Percentiles rank a stretch among this genome's conserved stretches.
These are phyloP conservation scores for Tephrocybe sp. DNA, from an alignment of 768 basidiomycete species.

Conservation along the genomic window DNA sequence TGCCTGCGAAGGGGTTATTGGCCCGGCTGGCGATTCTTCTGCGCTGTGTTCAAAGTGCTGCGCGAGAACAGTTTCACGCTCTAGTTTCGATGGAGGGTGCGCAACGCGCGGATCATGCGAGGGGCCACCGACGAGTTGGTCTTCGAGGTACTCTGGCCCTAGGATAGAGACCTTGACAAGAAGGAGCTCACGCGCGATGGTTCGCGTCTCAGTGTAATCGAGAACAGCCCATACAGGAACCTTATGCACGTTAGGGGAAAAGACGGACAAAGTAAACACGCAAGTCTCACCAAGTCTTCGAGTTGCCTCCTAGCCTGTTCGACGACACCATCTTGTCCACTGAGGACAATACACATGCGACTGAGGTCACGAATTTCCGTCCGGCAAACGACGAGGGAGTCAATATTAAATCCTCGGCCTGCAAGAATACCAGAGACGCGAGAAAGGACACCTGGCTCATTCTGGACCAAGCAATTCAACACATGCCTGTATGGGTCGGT, in stretches of 20 bases:
- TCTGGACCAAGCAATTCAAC: slow-evolving; percentile 97
- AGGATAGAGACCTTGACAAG: slow-evolving; percentile 97
- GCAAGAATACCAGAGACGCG: slow-evolving; percentile 97
- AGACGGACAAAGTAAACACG: not conserved
- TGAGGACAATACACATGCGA: slow-evolving; percentile 97
- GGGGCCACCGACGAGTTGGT: slow-evolving; percentile 83
- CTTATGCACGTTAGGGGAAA: slow-evolving; percentile 35
- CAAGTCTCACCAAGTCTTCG: slow-evolving; percentile 81
- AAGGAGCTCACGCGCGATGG: slow-evolving; percentile 90
- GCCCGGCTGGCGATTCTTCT: slow-evolving; percentile 29
- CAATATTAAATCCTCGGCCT: slow-evolving; percentile 97
- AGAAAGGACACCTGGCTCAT: slow-evolving; percentile 98
- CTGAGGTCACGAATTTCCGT: slow-evolving; percentile 96
- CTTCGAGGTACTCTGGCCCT: slow-evolving; percentile 94
- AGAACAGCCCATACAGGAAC: slow-evolving; percentile 99
- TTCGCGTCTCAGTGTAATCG: slow-evolving; percentile 92
- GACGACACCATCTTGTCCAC: slow-evolving; percentile 95
- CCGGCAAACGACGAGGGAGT: slow-evolving; percentile 96
- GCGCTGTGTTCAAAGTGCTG: slow-evolving; percentile 72
- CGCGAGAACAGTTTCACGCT: slow-evolving; percentile 70
- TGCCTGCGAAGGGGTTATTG: slow-evolving; percentile 78
- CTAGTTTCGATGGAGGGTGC: slow-evolving; percentile 47
- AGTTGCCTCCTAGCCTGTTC: slow-evolving; percentile 96
- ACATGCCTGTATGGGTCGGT: slow-evolving; percentile 61
- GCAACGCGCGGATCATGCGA: slow-evolving; percentile 68